Evolutionary conservation across 495 filamentous ascomycete genomes (phyloP), one percentile per base, ranked within the genome.

Genomic region (Neurospora hispaniola): DNA sequence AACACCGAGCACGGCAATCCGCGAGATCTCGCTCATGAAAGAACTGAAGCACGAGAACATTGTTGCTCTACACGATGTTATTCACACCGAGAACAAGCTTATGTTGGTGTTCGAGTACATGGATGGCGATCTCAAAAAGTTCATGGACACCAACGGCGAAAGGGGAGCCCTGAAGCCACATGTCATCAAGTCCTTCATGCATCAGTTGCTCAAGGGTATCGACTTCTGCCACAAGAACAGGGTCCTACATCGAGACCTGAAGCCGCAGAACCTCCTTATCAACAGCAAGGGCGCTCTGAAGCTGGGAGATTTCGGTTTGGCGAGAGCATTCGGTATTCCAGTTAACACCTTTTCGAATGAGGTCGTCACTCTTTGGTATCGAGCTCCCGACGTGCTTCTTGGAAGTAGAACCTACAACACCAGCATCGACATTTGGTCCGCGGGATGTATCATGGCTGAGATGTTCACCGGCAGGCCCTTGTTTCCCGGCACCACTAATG

Each of bases 61-160:
- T 73, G 95, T 99, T 72, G 94, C 92, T 69, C 90, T 99, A 1
- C 91, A 98, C 85, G 96, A 99, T 84, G 97, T 99, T 42, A 98
- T 99, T 77, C 96, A 99, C 80, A 98, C 96, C 71, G 96, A 99
- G 82, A 97, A 98, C 85, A 99, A 99, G 81, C 89, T 99, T 59
- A 98, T 98, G 94, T 91, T 99, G 44, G 96, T 99, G 16, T 97
- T 98, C 76, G 96, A 99, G 81, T 98, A 91, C 81, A 97, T 99
- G 90, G 96, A 99, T 82, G 90, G 94, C 76, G 96, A 99, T 78
- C 85, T 99, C n/a, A 99, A 99, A 87, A 96, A 95, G 80, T 98
- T 97, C 83, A 99, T 99, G 96, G 96, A 99, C 77, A 90, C 90
- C 20, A 88, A 92, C 39, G 92, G 92, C 75, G 91, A 95, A 62